phyloP scores from a whole-genome alignment of 2,329 filamentous ascomycete genomes.

The Curvularia spicifera region DNA sequence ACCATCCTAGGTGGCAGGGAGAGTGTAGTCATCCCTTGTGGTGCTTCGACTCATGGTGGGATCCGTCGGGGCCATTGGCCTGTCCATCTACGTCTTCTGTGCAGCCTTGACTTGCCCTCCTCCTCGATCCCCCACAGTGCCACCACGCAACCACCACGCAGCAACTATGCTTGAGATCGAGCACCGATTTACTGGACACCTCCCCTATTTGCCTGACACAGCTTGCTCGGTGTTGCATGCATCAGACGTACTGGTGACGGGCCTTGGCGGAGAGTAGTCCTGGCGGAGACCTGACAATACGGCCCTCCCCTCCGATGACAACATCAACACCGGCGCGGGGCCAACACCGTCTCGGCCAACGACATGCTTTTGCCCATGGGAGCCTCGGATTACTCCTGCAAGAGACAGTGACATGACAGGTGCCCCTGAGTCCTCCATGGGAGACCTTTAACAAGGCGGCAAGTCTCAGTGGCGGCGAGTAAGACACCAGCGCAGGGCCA shows the following conservation, averaged over 20 bases:
- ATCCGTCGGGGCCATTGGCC: constrained; percentile 3
- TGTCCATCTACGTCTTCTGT: constrained; percentile 1
- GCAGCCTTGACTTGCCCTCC: background rate
- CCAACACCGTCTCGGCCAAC: background rate
- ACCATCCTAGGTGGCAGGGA: background rate
- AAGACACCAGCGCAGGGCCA: background rate
- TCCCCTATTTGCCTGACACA: background rate
- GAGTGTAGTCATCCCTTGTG: background rate
- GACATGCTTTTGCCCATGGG: background rate
- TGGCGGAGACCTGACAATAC: constrained; percentile 5
- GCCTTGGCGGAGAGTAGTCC: constrained; percentile 7
- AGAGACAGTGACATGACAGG: background rate
- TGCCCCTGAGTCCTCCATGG: background rate
- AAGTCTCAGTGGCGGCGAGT: background rate
- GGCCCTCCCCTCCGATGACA: constrained; percentile 6
- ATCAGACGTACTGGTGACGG: constrained; percentile 4
- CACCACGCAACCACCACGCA: background rate
- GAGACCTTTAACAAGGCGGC: background rate
- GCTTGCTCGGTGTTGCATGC: constrained; percentile 8
- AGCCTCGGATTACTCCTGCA: background rate
- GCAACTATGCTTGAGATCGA: background rate
- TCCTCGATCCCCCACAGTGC: background rate
- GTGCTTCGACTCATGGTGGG: background rate
- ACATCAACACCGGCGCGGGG: constrained; percentile 11
- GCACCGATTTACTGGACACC: background rate